A percentile compares a stretch with the other conserved stretches of the same genome.
Evolutionary conservation across 345 rosid genomes (phyloP).

Genomic region (Theobroma cacao): DNA sequence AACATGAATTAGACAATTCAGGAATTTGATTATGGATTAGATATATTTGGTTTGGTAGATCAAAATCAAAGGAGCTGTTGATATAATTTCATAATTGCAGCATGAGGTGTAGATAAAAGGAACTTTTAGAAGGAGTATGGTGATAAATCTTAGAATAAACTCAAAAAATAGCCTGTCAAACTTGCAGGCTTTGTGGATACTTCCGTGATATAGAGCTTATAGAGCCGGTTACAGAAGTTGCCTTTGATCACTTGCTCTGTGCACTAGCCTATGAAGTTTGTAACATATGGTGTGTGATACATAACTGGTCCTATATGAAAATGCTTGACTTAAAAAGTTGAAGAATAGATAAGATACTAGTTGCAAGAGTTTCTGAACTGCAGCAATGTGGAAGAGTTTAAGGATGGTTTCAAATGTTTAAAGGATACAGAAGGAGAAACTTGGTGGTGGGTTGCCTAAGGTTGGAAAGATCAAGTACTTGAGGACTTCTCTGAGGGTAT

Average conservation of each 20-base stretch:
- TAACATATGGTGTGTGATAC: background rate
- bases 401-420: background rate
- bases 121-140: background rate
- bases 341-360: background rate
- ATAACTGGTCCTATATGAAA: background rate
- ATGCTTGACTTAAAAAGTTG: background rate
- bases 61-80: background rate
- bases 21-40: background rate
- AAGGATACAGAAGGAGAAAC: background rate
- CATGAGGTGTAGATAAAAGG: background rate
- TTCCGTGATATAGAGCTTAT: background rate
- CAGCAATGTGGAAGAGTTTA: background rate
- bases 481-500: background rate
- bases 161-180: background rate
- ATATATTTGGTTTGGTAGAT: background rate
- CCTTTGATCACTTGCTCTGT: background rate
- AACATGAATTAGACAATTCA: background rate
- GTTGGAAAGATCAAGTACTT: background rate
- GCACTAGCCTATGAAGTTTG: background rate
- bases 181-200: background rate
- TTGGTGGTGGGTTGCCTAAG: background rate
- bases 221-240: background rate
- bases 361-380: background rate
- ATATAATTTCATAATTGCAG: background rate
- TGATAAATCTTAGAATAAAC: background rate